phyloP scores from a whole-genome alignment of 306 rosid genomes.

The Medicago lupulina region DNA sequence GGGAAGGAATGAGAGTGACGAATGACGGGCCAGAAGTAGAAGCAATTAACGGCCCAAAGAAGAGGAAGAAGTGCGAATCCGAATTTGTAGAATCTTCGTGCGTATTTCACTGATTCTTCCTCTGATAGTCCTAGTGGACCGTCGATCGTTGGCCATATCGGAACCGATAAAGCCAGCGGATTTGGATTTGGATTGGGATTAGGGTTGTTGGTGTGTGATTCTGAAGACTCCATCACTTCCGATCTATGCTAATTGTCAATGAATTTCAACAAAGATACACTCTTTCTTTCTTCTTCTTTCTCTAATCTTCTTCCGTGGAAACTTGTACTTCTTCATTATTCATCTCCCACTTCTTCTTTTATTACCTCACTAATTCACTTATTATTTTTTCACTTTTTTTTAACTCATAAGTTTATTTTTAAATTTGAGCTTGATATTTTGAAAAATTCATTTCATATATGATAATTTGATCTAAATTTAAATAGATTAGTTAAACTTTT shows the following conservation, averaged over 20 bases:
- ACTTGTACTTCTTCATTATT: too few species aligned
- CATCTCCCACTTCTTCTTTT: too few species aligned
- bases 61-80: constrained; percentile 85
- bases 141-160: constrained; percentile 88
- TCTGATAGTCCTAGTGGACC: constrained; percentile 77
- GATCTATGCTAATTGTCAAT: constrained; percentile 13
- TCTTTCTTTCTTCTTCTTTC: not conserved
- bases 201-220: constrained; percentile 35
- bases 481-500: too few species aligned
- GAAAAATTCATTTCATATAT: too few species aligned
- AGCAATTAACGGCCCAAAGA: constrained; percentile 97
- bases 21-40: constrained; percentile 97
- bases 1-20: constrained; percentile 84
- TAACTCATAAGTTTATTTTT: too few species aligned
- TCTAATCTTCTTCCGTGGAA: not conserved
- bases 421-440: too few species aligned
- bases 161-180: constrained; percentile 46
- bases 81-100: constrained; percentile 77
- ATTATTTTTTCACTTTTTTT: too few species aligned
- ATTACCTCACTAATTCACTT: too few species aligned
- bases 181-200: constrained; percentile 41
- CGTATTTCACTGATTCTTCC: constrained; percentile 78
- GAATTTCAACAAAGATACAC: not conserved
- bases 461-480: too few species aligned
- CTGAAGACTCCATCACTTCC: constrained; percentile 43